Evolutionary conservation across 1,284 basidiomycete genomes (phyloP), one percentile per base, ranked within the genome.

Genomic region (Cryptococcus sp.): DNA sequence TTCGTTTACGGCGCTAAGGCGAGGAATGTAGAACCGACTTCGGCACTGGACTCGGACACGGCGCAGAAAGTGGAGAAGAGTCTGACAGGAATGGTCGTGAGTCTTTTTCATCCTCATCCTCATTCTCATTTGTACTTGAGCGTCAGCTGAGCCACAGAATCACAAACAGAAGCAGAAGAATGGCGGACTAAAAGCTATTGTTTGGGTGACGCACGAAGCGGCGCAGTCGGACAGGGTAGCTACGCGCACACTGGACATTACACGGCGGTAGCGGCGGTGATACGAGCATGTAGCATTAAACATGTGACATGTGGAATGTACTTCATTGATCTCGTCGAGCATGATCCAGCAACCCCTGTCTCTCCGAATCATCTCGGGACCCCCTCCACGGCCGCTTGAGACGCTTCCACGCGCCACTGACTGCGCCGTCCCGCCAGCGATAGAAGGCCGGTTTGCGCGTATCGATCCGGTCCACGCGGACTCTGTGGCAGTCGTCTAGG

Each of bases 141-240:
- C 30, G 30, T 35, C 13, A 10, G 30, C 30, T 35, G 30, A 35
- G 30, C 30, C 30, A 35, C n/a, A 35, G 25, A 25, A 3, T 3
- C 25, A 3, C 72, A 81, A 16, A 81, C 86, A 56, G 8, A 22
- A 60, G 45, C 50, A 64, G 22, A 58, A 46, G 17, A 58, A 51
- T 3, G 55, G 50, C 5, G 64, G 66, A 0, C 66, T 89, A 53
- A 87, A 88, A 70, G 87, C 89, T 0, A 77, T 91, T 47, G 69
- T 92, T 8, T 92, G 90, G 90, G 89, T 92, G 64, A 92, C 90
- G 0, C 90, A 92, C 73, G 89, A 88, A 0, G 84, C 85, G 6
- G 88, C 90, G 60, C 90, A 92, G 75, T 87, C 84, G 0, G 78
- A 83, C 57, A 81, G 89, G 52, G 84, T 88, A 25, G 90, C 88